Evolutionary conservation across 192 early-diverging fungal genomes (phyloP), one percentile per base, ranked within the genome.

Genomic region (Helicostylum pulchrum): DNA sequence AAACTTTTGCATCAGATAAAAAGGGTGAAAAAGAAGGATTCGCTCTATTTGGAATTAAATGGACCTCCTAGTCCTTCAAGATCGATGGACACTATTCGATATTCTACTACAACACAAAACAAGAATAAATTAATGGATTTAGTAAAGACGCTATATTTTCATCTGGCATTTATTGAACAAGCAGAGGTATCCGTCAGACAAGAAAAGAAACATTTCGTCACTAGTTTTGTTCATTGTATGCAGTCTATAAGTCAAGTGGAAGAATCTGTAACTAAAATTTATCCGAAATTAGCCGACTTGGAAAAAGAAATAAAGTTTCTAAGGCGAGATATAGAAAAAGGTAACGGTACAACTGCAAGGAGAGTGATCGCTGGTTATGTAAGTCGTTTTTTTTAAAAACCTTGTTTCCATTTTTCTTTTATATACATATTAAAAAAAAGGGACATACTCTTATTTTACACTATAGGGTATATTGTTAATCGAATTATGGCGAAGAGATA

Each of bases 341-440:
- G 57, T 20, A 42, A 57, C 1, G 55, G 55, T 6, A 36, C 42
- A 43, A 23, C 14, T 7, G 57, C 57, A 2, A 59, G 39, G 7
- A 59, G 43, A 45, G 43, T 59, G 4, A 59, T 59, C 43, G 39
- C 20, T 45, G 57, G 57, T 23, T 59, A 59, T 59, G 57, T 59
- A 59, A 59, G 19, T 26, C 26, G 0, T 26, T 26, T 26, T 26
- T 26, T 26, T n/a, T n/a, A n/a, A n/a, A 26, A 26, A 26, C 26
- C 26, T 26, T 26, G 26, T 26, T 26, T 26, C 26, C 26, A 3
- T 32, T 10, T 53, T 34, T 34, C 32, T 32, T 34, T 31, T 54
- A 26, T 2, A 52, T 14, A 6, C 6, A 48, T 14, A 48, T 17
- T 17, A 45, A 45, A 15, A 45, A 45, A 45, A 15, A 45, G 4